Evolutionary conservation across 345 rosid species (phyloP).

Genomic region (Arabidopsis arenosa): DNA sequence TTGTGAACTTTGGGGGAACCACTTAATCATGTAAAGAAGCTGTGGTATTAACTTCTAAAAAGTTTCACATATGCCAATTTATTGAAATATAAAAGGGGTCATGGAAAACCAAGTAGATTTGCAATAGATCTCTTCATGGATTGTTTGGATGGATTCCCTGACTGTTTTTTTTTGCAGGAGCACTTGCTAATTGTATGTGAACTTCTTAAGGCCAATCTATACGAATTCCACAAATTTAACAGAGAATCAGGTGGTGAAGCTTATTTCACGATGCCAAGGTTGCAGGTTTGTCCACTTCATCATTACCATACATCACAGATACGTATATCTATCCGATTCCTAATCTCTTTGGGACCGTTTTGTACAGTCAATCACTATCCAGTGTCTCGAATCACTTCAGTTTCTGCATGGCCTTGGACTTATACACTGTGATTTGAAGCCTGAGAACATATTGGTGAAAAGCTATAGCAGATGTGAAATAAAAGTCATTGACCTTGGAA

Average conservation of each 20-base stretch:
- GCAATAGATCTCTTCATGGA: not conserved
- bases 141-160: conserved; percentile 17
- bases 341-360: conserved; percentile 34
- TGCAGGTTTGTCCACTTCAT: conserved; percentile 71
- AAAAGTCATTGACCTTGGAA: conserved; percentile 99
- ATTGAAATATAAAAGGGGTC: not conserved
- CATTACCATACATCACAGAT: conserved; percentile 33
- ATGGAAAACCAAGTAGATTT: not conserved
- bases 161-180: conserved; percentile 69
- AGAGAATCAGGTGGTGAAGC: conserved; percentile 99
- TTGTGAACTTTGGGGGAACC: not conserved
- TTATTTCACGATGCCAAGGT: conserved; percentile 98
- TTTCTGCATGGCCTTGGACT: conserved; percentile 96
- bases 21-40: not conserved
- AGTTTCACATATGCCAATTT: not conserved
- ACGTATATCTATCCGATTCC: conserved; percentile 23
- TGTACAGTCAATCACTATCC: conserved; percentile 94
- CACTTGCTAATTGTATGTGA: conserved; percentile 98
- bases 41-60: not conserved
- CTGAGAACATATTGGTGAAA: conserved; percentile 93
- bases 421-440: conserved; percentile 96
- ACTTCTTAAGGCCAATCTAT: conserved; percentile 96
- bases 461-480: conserved; percentile 99
- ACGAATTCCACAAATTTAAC: conserved; percentile 98
- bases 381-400: conserved; percentile 94